These are phyloP conservation scores for Metschnikowia kunwiensis DNA, from an alignment of 805 yeast genomes.

Conservation along the genomic window DNA sequence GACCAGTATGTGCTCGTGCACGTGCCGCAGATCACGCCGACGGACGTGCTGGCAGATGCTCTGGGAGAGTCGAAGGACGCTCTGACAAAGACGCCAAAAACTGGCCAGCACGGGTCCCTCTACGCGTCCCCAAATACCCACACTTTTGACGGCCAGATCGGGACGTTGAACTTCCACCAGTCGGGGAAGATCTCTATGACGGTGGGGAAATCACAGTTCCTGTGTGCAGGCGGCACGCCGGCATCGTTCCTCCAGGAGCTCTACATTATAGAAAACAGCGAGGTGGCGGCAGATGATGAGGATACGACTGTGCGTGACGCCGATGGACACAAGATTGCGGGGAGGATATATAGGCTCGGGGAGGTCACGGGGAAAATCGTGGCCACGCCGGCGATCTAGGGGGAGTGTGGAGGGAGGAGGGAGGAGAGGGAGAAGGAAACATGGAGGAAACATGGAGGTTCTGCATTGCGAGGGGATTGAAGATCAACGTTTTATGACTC, in stretches of 20 bases:
- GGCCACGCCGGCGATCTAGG: conserved; percentile 18
- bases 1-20: conserved; percentile 42
- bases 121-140: conserved; percentile 12
- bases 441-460: too few species aligned
- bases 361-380: conserved; percentile 18
- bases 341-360: conserved; percentile 18
- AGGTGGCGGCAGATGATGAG: conserved; percentile 29
- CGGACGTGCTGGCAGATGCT: neutral
- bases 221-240: conserved; percentile 68
- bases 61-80: neutral
- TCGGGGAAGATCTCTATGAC: conserved; percentile 79
- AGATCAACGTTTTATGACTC: too few species aligned
- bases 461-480: too few species aligned
- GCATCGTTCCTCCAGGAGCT: conserved; percentile 72
- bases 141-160: conserved; percentile 55
- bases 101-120: conserved; percentile 5
- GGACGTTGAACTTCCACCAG: conserved; percentile 70
- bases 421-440: neutral
- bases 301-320: conserved; percentile 21
- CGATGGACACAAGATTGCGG: conserved; percentile 16
- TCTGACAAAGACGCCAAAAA: neutral
- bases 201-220: conserved; percentile 64
- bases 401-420: neutral
- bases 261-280: conserved; percentile 46
- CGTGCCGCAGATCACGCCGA: conserved; percentile 43